Percentiles rank a stretch among this genome's conserved stretches.
phyloP scores from a whole-genome alignment of 2,329 filamentous ascomycete genomes.

The Pezicula carpinea region DNA sequence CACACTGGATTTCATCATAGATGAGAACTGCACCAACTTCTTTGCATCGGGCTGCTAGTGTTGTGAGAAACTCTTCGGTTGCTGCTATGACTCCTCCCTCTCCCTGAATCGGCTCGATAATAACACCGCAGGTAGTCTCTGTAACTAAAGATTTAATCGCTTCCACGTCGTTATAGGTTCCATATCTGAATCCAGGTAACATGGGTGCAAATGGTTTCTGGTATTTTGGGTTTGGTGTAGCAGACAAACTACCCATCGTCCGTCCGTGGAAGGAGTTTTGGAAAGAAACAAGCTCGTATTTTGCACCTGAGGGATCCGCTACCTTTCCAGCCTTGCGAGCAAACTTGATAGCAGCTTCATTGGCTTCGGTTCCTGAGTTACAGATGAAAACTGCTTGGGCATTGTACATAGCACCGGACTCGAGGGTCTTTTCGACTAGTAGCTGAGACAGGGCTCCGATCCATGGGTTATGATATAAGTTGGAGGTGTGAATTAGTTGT shows the following conservation, averaged over 20 bases:
- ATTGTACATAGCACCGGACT: slow-evolving; percentile 76
- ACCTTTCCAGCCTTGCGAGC: slow-evolving; percentile 84
- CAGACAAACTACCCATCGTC: slow-evolving; percentile 92
- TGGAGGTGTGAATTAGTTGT: slow-evolving; percentile 85
- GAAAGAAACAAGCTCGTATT: slow-evolving; percentile 87
- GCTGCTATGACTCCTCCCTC: slow-evolving; percentile 90
- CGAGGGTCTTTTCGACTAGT: slow-evolving; percentile 74
- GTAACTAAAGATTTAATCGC: slow-evolving; percentile 72
- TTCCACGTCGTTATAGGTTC: slow-evolving; percentile 76
- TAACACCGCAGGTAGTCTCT: slow-evolving; percentile 84
- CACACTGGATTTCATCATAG: slow-evolving; percentile 97
- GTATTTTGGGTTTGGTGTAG: slow-evolving; percentile 97
- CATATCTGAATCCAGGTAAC: slow-evolving; percentile 88
- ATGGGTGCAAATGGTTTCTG: slow-evolving; percentile 93
- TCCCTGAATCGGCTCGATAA: slow-evolving; percentile 95
- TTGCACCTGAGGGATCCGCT: slow-evolving; percentile 63
- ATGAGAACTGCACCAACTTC: slow-evolving; percentile 86
- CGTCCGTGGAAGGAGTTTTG: slow-evolving; percentile 90
- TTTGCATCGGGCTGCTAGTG: slow-evolving; percentile 78
- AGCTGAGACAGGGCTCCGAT: slow-evolving; percentile 84
- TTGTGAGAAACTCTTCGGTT: slow-evolving; percentile 74
- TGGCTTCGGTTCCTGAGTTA: slow-evolving; percentile 95
- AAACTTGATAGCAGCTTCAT: slow-evolving; percentile 97
- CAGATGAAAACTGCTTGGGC: slow-evolving; percentile 82
- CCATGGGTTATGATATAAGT: slow-evolving; percentile 97